Evolutionary conservation across 441 rosid species (phyloP).

Genomic region (Omphalea diandra): DNA sequence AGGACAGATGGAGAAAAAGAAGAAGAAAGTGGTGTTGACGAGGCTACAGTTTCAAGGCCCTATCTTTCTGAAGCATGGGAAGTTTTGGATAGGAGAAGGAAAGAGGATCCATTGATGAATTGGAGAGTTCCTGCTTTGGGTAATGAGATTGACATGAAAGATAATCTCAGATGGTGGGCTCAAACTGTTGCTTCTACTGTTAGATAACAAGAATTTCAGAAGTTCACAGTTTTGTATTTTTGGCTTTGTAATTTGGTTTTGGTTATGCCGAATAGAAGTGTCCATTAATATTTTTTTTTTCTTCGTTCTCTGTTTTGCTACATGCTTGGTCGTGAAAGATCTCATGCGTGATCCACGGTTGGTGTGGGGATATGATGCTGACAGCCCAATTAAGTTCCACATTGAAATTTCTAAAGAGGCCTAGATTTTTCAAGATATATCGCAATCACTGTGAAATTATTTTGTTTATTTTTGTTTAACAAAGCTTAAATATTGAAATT

Average conservation of each 20-base stretch:
- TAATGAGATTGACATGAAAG: conserved; percentile 64
- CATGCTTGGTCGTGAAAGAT: too few relatives aligned
- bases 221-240: not conserved
- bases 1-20: conserved; percentile 30
- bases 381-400: too few relatives aligned
- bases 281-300: too few relatives aligned
- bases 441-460: too few relatives aligned
- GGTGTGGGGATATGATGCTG: too few relatives aligned
- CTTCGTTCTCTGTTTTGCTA: too few relatives aligned
- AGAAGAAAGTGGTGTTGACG: conserved; percentile 21
- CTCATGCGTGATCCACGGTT: too few relatives aligned
- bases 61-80: conserved; percentile 91
- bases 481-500: too few relatives aligned
- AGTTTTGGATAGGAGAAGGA: conserved; percentile 30
- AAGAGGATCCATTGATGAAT: conserved; percentile 45
- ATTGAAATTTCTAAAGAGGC: too few relatives aligned
- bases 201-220: conserved; percentile 31
- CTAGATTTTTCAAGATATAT: too few relatives aligned
- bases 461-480: too few relatives aligned
- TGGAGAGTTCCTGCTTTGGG: conserved; percentile 55
- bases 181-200: conserved; percentile 70
- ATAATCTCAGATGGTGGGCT: conserved; percentile 71
- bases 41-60: conserved; percentile 43
- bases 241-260: conserved; percentile 1
- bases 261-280: too few relatives aligned